Conservation (phyloP, 176 grass and related monocot genomes). For the Eragrostis nindensis region DNA sequence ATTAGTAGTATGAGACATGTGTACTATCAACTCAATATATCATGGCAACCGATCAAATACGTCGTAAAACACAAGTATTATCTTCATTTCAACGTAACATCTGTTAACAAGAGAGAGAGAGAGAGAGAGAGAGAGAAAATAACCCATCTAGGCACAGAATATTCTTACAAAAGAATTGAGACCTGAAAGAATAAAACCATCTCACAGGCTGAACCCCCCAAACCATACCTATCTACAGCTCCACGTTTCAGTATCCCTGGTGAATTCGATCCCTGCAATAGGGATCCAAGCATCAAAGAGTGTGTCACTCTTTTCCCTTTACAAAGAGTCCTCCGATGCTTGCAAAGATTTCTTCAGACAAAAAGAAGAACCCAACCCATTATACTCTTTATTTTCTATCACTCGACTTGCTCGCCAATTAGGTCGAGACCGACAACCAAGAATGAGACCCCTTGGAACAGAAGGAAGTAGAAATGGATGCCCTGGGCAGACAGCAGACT, state of each 20-base stretch:
- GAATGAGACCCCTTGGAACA: slow-evolving; percentile 79
- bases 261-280: slow-evolving; percentile 41
- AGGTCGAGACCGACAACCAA: slow-evolving; percentile 81
- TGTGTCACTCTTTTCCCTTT: slow-evolving; percentile 42
- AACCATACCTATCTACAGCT: slow-evolving; percentile 67
- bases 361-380: slow-evolving; percentile 35
- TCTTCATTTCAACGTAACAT: slow-evolving; percentile 60
- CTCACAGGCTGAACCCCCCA: slow-evolving; percentile 54
- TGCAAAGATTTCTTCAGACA: slow-evolving; percentile 48
- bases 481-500: slow-evolving; percentile 79
- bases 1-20: neutral
- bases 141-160: slow-evolving; percentile 40
- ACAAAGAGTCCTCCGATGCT: slow-evolving; percentile 52
- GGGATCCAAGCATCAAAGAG: slow-evolving; percentile 43
- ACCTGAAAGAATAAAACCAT: slow-evolving; percentile 57
- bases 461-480: slow-evolving; percentile 82
- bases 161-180: slow-evolving; percentile 73
- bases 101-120: slow-evolving; percentile 27
- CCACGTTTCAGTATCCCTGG: slow-evolving; percentile 56
- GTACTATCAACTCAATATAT: slow-evolving; percentile 14
- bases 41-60: slow-evolving; percentile 38
- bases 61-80: slow-evolving; percentile 46
- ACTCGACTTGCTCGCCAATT: slow-evolving; percentile 78
- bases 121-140: slow-evolving; percentile 16
- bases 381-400: slow-evolving; percentile 40